Evolutionary conservation across 2,329 filamentous ascomycete genomes (phyloP).

Genomic region (Aspergillus sp.): DNA sequence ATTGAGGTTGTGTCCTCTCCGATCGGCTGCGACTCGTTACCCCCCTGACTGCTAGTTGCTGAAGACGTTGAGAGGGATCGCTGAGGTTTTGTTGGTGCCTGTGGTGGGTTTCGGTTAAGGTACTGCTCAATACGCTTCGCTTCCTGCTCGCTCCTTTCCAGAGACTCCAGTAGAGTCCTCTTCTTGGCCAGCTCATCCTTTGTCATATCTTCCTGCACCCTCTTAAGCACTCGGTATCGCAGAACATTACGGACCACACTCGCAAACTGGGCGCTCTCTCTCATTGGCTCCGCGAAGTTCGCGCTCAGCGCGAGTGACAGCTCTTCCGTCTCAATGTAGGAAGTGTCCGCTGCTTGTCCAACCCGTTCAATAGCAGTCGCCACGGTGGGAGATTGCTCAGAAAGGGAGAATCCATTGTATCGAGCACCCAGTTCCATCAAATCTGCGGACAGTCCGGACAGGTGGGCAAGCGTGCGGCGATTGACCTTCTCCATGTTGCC

Average conservation of each 20-base stretch:
- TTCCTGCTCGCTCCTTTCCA: conserved; percentile 93
- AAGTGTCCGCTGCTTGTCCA: conserved; percentile 91
- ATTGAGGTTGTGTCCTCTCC: conserved; percentile 85
- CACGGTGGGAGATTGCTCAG: conserved; percentile 83
- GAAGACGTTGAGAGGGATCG: conserved; percentile 65
- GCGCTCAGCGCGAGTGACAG: conserved; percentile 84
- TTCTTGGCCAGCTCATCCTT: conserved; percentile 91
- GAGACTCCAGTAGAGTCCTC: conserved; percentile 72
- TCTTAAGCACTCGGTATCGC: conserved; percentile 85
- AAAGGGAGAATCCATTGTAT: conserved; percentile 95
- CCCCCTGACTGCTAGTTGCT: conserved; percentile 40
- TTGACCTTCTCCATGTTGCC: conserved; percentile 98
- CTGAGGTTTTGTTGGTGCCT: conserved; percentile 53
- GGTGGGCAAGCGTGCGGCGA: conserved; percentile 78
- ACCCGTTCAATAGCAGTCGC: conserved; percentile 91
- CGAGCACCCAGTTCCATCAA: conserved; percentile 91
- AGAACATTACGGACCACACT: conserved; percentile 88
- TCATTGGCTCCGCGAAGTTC: conserved; percentile 95
- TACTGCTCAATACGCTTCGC: conserved; percentile 93
- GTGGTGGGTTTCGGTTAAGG: conserved; percentile 61
- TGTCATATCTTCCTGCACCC: conserved; percentile 97
- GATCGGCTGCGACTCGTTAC: conserved; percentile 54
- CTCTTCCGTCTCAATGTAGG: conserved; percentile 94
- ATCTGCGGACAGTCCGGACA: conserved; percentile 80
- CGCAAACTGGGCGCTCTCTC: conserved; percentile 95